Evolutionary conservation across 768 basidiomycete species (phyloP), one percentile per base, ranked within the genome.

Genomic region (Hygrophoropsis aurantiaca): DNA sequence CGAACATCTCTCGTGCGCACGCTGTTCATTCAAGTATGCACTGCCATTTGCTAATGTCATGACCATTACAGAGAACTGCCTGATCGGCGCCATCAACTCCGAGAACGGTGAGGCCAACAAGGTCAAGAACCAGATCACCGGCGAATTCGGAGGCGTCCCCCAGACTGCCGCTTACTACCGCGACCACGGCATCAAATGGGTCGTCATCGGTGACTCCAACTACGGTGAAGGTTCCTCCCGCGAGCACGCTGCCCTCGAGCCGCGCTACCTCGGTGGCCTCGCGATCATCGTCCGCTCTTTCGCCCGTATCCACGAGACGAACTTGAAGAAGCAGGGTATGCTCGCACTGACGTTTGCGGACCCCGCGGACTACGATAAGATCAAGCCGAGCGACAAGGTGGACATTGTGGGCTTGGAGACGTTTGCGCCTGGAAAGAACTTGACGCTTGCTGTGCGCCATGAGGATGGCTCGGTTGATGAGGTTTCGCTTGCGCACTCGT

Each of bases 311-410:
- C 94, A 95, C 72, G 94, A 90, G 75, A 92, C 92, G 64, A 94
- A 94, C 79, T 74, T 94, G 82, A 98, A 98, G 87, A 97, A 97
- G 82, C 94, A 97, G 75, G 94, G 94, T 58, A 94, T 95, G 91
- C 90, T 97, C 52, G 94, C 94, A 2, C 76, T 98, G 57, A 97
- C 93, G 51, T 97, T 98, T 65, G 88, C 70, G 51, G 81, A 97
- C 72, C 80, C 89, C 13, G 91, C 81, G 55, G 94, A 98, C 71
- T 99, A 99, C 69, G 92, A 97, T 66, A 93, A 89, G 77, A 67
- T 97, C 58, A 78, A 77, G 62, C 90, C 94, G 8, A 77, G 77
- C 55, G 97, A 99, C 76, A 84, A 80, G 63, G 85, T 98, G 50
- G 85, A 87, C 64, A 92, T 99, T 66, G 68, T 87, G 47, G 95